Percentiles rank a stretch among this genome's conserved stretches.
Conservation (phyloP, 495 filamentous ascomycete species). For the Ascodesmis nigricans region DNA sequence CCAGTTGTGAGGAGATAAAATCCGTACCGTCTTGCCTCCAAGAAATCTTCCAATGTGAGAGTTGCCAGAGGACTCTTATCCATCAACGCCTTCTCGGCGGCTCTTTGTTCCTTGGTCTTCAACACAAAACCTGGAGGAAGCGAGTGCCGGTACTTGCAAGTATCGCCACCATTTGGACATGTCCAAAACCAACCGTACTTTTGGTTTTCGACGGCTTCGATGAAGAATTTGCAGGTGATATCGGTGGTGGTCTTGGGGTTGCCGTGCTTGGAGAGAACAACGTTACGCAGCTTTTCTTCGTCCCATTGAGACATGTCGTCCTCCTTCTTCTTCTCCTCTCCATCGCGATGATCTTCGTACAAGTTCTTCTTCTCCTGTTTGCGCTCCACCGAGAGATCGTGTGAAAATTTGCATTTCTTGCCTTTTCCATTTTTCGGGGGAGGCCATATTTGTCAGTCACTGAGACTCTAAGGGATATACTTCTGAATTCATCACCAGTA, state of each 20-base stretch:
- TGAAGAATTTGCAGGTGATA: constrained; percentile 98
- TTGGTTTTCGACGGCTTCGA: constrained; percentile 88
- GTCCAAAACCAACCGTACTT: constrained; percentile 99
- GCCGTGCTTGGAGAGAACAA: constrained; percentile 85
- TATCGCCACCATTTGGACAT: constrained; percentile 89
- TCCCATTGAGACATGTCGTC: constrained; percentile 94
- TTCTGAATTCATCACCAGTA: too few relatives aligned
- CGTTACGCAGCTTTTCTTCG: constrained; percentile 78
- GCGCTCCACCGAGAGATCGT: constrained; percentile 71
- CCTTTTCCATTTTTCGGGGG: too few relatives aligned
- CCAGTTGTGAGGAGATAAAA: not conserved
- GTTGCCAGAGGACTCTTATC: constrained; percentile 92
- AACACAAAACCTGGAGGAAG: constrained; percentile 91
- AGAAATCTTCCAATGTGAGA: constrained; percentile 87
- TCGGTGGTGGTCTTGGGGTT: constrained; percentile 93
- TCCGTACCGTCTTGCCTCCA: constrained; percentile 69
- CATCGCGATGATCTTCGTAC: constrained; percentile 67
- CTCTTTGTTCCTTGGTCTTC: constrained; percentile 92
- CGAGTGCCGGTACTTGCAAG: constrained; percentile 96
- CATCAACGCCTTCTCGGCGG: constrained; percentile 88
- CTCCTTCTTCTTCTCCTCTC: constrained; percentile 59
- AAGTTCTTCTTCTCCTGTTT: constrained; percentile 80
- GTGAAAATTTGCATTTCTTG: constrained; percentile 90
- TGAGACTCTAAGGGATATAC: too few relatives aligned
- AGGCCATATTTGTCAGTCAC: too few relatives aligned